phyloP scores from a whole-genome alignment of 2,329 filamentous ascomycete species.

The Fusarium euwallaceae region DNA sequence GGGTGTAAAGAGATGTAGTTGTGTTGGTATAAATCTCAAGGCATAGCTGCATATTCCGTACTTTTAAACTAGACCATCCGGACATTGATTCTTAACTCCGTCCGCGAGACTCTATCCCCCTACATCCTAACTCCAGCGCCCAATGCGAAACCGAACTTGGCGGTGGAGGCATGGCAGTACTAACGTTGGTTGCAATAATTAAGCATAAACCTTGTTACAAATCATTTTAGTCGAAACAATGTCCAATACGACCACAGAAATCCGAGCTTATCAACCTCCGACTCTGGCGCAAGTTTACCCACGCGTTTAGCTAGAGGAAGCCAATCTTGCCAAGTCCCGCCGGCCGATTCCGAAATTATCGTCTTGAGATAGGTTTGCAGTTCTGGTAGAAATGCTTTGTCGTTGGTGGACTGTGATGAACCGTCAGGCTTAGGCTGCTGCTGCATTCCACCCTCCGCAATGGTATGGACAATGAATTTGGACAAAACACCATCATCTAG shows the following conservation, averaged over 20 bases:
- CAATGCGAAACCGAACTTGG: neutral
- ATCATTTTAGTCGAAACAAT: neutral
- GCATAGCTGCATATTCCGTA: neutral
- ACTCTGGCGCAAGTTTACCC: neutral
- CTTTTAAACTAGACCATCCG: neutral
- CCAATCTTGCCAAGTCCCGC: neutral
- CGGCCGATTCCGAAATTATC: neutral
- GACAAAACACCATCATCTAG: neutral
- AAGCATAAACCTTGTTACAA: neutral
- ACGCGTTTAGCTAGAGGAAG: neutral
- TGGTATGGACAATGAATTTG: neutral
- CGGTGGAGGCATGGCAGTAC: neutral
- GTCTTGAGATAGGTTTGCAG: neutral
- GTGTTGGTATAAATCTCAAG: neutral
- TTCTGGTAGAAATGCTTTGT: neutral
- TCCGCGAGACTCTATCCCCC: neutral
- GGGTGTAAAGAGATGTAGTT: neutral
- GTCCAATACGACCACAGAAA: neutral
- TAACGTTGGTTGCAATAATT: neutral
- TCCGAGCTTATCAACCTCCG: neutral
- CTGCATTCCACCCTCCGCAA: neutral
- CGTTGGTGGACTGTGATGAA: neutral
- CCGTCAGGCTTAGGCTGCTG: neutral
- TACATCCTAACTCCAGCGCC: neutral
- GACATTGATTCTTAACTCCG: neutral